Evolutionary conservation across 176 grass and related monocot species (phyloP), one percentile per base, ranked within the genome.

Genomic region (Elaeis guineensis): DNA sequence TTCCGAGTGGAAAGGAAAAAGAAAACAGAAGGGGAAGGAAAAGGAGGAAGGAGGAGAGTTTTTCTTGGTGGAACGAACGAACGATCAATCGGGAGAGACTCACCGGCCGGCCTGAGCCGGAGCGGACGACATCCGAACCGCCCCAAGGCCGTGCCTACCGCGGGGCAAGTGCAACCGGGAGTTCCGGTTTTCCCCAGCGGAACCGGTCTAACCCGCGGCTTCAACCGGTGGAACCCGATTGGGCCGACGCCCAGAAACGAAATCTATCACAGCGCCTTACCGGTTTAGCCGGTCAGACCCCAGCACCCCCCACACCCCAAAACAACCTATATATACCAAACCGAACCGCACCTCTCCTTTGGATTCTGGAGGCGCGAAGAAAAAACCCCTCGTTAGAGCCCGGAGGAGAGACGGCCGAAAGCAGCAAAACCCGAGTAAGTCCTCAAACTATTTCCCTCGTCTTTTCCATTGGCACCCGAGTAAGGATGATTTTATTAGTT

Each of bases 21-120:
- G 28, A 30, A 30, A 30, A 30, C 28, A 30, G 4, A 30, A 30
- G 25, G 25, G 2, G 25, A 30, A 30, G 5, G 17, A 25, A 1
- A 26, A n/a, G 0, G 16, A 12, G 19, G 52, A 18, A 14, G 28
- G 0, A 6, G 52, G 5, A 22, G 21, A 7, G 2, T 11, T 44
- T 14, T 44, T 12, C 1, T 14, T 44, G 9, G 35, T 2, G 21
- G 21, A 55, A 35, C 28, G 28, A 6, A 30, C 5, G 28, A 30
- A 6, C 25, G 23, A 17, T 17, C 17, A 26, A 30, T 28, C 15
- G 58, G 16, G 58, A 32, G 17, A 28, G 29, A 29, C 15, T 25
- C 17, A 16, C 65, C 65, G 65, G 65, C 65, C 64, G 64, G 51
- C 29, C 65, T 21, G 65, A 68, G 65, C 65, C 65, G 65, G 63